A percentile compares a stretch with the other conserved stretches of the same genome.
Conservation (phyloP, 2,329 filamentous ascomycete species). For the Epichloe typhina region DNA sequence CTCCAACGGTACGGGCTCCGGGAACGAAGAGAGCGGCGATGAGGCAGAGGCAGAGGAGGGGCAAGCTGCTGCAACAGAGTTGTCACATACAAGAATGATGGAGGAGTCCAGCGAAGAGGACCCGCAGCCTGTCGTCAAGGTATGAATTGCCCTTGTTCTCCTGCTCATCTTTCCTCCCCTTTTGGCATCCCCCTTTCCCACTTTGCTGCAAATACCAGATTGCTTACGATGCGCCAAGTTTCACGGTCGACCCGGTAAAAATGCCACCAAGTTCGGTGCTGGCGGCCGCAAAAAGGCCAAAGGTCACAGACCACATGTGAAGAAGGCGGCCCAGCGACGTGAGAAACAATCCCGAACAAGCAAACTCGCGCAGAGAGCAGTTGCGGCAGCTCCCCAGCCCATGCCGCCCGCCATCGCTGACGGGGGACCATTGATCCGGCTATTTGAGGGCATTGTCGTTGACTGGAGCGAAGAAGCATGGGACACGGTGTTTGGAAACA, state of each 20-base stretch:
- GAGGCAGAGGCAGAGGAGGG: slow-evolving; percentile 37
- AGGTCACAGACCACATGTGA: slow-evolving; percentile 30
- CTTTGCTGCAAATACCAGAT: neutral
- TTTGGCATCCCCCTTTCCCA: neutral
- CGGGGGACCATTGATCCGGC: slow-evolving; percentile 57
- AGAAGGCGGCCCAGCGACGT: slow-evolving; percentile 35
- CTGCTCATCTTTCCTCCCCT: neutral
- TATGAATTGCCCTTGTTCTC: slow-evolving; percentile 9
- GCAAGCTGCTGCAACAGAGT: slow-evolving; percentile 16
- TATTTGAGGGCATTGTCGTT: slow-evolving; percentile 74
- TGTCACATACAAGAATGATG: slow-evolving; percentile 38
- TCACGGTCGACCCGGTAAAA: slow-evolving; percentile 8
- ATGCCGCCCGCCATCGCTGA: slow-evolving; percentile 26
- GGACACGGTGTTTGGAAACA: slow-evolving; percentile 54
- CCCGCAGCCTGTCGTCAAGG: slow-evolving; percentile 13
- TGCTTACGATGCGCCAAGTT: slow-evolving; percentile 5
- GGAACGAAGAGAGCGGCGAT: slow-evolving; percentile 37
- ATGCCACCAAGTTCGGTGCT: slow-evolving; percentile 13
- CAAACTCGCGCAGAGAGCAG: slow-evolving; percentile 24
- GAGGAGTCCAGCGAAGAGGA: slow-evolving; percentile 48
- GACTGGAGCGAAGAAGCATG: slow-evolving; percentile 68
- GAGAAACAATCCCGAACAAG: slow-evolving; percentile 27
- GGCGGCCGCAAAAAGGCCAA: slow-evolving; percentile 38
- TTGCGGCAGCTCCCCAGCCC: slow-evolving; percentile 21
- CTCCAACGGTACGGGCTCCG: slow-evolving; percentile 34